These are phyloP conservation scores for Penicillium waksmanii DNA, from an alignment of 495 filamentous ascomycete species.

Conservation along the genomic window DNA sequence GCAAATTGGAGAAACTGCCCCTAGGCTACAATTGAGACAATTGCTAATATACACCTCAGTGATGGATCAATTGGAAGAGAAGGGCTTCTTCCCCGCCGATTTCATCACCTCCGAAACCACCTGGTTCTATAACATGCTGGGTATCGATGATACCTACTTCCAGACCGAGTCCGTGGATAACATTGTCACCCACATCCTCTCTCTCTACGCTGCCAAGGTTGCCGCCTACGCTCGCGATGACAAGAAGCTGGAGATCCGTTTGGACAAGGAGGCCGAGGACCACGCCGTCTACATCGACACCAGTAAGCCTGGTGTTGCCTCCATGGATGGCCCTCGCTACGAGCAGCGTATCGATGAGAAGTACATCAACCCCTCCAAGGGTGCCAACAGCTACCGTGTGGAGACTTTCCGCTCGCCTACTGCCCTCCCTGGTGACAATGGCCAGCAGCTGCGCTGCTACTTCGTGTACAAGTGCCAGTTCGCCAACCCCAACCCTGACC, in stretches of 20 bases:
- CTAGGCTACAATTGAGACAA: background rate
- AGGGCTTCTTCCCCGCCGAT: constrained; percentile 82
- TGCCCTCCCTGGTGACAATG: constrained; percentile 68
- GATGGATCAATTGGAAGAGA: constrained; percentile 74
- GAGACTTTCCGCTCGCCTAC: constrained; percentile 91
- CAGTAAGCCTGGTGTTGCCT: constrained; percentile 80
- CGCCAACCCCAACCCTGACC: constrained; percentile 68
- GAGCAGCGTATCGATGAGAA: constrained; percentile 94
- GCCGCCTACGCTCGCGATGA: constrained; percentile 93
- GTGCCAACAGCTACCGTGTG: constrained; percentile 78
- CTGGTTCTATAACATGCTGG: constrained; percentile 97
- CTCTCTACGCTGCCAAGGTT: constrained; percentile 95
- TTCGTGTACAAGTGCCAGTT: constrained; percentile 98
- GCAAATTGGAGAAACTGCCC: background rate
- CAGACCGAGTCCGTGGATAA: constrained; percentile 85
- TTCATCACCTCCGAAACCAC: constrained; percentile 82
- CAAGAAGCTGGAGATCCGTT: constrained; percentile 86
- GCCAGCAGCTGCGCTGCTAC: constrained; percentile 91
- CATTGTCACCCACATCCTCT: constrained; percentile 91
- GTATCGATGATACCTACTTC: constrained; percentile 99
- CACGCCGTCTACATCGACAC: constrained; percentile 99
- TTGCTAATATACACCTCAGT: constrained; percentile 41
- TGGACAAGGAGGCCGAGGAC: constrained; percentile 93
- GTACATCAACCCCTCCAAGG: constrained; percentile 77
- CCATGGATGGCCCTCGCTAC: constrained; percentile 78